Base-by-base conservation (phyloP, 176 grass and related monocot species). In the Poa annua region DNA sequence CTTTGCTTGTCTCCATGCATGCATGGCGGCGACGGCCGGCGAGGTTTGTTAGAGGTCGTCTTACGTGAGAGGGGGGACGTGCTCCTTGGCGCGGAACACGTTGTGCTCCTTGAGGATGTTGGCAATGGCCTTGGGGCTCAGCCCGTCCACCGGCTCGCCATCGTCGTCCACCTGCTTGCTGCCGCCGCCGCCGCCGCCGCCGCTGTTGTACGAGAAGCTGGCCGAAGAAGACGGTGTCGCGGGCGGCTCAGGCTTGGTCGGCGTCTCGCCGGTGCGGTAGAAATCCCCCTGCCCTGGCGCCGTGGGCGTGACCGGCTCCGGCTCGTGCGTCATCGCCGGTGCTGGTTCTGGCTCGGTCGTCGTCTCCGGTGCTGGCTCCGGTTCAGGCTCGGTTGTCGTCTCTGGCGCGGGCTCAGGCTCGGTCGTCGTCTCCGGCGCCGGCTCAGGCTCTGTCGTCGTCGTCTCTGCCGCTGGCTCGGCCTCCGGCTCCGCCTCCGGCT, bases 31-130 rank as follows among this genome's bases (percentile, higher is more conserved):
- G 7, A 41, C 39, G 39, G 39, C 39, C 39, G 39, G 39, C 39
- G 39, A 41, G 39, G 39, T 41, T 41, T 1, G 29, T 29, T 29
- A 29, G 29, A 48, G 47, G 14, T 1, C n/a, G 47, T 48, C 62
- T 84, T 78, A 85, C 83, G 33, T 16, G n/a, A 85, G 21, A 32
- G 87, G 87, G 4, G 81, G 76, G 5, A 88, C 87, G 3, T 33
- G 14, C 87, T 88, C 87, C 60, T 5, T 50, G 20, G 76, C 68
- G 0, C 87, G 87, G 81, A 88, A 85, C 11, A 38, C 2, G 87
- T 88, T 88, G 76, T 88, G 87, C 87, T 88, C 87, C 12, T 26
- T 49, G 7, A 88, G 1, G n/a, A 88, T 85, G 68, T 88, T 77
- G 2, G 45, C 3, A 47, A 86, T 73, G 44, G 83, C 54, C 53